phyloP scores from a whole-genome alignment of 257 asterid species.

The Nyctanthes arbortristis region DNA sequence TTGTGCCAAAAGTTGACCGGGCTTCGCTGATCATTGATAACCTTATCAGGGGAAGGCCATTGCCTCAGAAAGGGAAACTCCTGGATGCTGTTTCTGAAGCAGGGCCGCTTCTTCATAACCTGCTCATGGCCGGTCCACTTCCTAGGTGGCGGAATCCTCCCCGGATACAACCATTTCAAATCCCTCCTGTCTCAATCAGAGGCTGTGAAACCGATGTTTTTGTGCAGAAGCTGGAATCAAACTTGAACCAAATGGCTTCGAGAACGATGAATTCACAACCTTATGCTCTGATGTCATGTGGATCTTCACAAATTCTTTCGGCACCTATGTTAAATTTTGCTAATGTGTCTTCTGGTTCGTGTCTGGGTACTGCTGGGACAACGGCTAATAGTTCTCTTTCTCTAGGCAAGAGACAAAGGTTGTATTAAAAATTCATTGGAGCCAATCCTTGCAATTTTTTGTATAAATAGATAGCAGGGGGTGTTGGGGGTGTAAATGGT shows the following conservation, averaged over 20 bases:
- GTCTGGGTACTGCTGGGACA: slow-evolving; percentile 10
- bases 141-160: slow-evolving; percentile 41
- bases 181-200: slow-evolving; percentile 19
- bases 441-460: not conserved
- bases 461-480: not conserved
- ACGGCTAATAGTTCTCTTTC: slow-evolving; percentile 13
- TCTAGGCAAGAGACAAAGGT: slow-evolving; percentile 40
- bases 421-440: slow-evolving; percentile 19
- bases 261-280: slow-evolving; percentile 5
- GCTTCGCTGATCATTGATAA: not conserved
- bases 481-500: not conserved
- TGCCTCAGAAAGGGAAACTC: slow-evolving; percentile 30
- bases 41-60: not conserved
- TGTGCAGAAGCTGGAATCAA: not conserved
- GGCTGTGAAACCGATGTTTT: slow-evolving; percentile 1
- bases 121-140: slow-evolving; percentile 26
- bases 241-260: slow-evolving; percentile 3
- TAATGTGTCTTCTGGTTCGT: not conserved
- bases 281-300: slow-evolving; percentile 23
- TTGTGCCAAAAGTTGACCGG: not conserved
- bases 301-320: slow-evolving; percentile 15
- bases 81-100: slow-evolving; percentile 28
- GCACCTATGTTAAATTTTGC: slow-evolving; percentile 3
- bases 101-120: slow-evolving; percentile 34
- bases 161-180: slow-evolving; percentile 7